Percentiles rank a stretch among this genome's conserved stretches.
phyloP scores from a whole-genome alignment of 2,329 filamentous ascomycete genomes.

The Apiospora sp. region DNA sequence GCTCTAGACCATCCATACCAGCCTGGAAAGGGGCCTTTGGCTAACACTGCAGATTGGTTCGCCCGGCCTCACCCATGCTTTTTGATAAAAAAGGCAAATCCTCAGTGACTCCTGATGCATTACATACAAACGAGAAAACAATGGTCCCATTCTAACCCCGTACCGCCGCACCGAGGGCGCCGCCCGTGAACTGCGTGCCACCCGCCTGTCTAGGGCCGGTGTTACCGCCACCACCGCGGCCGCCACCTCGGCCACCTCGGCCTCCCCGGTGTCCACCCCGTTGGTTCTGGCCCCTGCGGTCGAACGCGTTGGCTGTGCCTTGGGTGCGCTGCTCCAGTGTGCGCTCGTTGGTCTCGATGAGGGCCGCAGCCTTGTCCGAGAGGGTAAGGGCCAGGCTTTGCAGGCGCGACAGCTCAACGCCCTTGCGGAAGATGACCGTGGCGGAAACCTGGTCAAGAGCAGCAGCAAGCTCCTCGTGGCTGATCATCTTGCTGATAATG shows the following conservation, averaged over 20 bases:
- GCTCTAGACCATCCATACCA: conserved; percentile 23
- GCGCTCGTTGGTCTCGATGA: conserved; percentile 97
- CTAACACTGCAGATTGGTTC: conserved; percentile 18
- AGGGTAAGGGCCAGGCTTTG: conserved; percentile 94
- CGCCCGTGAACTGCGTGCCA: conserved; percentile 83
- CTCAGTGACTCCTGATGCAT: conserved; percentile 31
- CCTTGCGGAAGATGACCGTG: conserved; percentile 99
- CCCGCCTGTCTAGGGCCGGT: conserved; percentile 73
- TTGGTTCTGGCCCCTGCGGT: conserved; percentile 82
- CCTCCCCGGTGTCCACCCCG: conserved; percentile 66
- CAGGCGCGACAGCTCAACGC: conserved; percentile 93
- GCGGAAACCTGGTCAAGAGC: conserved; percentile 97
- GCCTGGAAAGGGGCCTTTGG: conserved; percentile 21
- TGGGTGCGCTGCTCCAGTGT: conserved; percentile 97
- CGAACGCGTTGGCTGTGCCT: conserved; percentile 93
- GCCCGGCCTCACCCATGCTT: conserved; percentile 25
- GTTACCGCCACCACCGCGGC: conserved; percentile 46
- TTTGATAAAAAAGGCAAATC: conserved; percentile 27
- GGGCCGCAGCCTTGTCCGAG: conserved; percentile 92
- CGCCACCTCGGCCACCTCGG: conserved; percentile 46
- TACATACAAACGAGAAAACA: conserved; percentile 38
- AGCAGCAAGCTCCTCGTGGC: conserved; percentile 95
- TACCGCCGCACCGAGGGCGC: conserved; percentile 76
- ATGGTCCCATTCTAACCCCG: conserved; percentile 56
- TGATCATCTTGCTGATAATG: conserved; percentile 99